These are phyloP conservation scores for Nannochloropsis oceanica DNA, from an alignment of 108 stramenopile species.

Conservation along the genomic window DNA sequence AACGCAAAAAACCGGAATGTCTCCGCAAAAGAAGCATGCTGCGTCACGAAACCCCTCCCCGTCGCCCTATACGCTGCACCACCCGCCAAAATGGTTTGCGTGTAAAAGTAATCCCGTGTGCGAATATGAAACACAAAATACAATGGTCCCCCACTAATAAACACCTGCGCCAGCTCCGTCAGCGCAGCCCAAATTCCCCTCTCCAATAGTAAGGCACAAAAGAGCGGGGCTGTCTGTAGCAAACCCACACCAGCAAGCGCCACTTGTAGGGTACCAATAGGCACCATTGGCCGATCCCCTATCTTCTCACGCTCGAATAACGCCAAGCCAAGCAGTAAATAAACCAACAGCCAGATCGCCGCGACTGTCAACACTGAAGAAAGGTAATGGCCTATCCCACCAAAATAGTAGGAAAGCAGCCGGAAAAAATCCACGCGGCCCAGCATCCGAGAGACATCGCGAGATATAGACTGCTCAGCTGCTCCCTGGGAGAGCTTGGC, in stretches of 20 bases:
- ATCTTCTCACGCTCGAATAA: constrained; percentile 76
- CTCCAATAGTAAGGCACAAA: constrained; percentile 87
- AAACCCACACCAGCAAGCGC: constrained; percentile 74
- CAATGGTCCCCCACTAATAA: constrained; percentile 85
- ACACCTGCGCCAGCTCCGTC: constrained; percentile 65
- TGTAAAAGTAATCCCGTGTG: constrained; percentile 89
- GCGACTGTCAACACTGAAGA: constrained; percentile 79
- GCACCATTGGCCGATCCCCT: constrained; percentile 74
- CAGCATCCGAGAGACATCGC: constrained; percentile 85
- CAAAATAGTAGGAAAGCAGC: constrained; percentile 89
- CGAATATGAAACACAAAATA: constrained; percentile 99
- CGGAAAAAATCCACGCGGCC: constrained; percentile 89
- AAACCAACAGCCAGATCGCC: constrained; percentile 80
- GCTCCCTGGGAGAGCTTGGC: constrained; percentile 96
- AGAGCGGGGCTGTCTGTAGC: constrained; percentile 88
- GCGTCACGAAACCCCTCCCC: constrained; percentile 95
- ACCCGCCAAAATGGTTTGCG: constrained; percentile 92
- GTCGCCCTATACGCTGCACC: constrained; percentile 90
- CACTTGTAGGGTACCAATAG: constrained; percentile 88
- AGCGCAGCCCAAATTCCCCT: constrained; percentile 72
- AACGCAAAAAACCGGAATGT: constrained; percentile 90
- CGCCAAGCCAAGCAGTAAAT: constrained; percentile 72
- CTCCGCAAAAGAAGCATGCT: constrained; percentile 86
- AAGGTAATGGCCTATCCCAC: constrained; percentile 94
- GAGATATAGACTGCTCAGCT: constrained; percentile 88